phyloP scores from a whole-genome alignment of 257 asterid genomes.

The Forsythia viridissima region DNA sequence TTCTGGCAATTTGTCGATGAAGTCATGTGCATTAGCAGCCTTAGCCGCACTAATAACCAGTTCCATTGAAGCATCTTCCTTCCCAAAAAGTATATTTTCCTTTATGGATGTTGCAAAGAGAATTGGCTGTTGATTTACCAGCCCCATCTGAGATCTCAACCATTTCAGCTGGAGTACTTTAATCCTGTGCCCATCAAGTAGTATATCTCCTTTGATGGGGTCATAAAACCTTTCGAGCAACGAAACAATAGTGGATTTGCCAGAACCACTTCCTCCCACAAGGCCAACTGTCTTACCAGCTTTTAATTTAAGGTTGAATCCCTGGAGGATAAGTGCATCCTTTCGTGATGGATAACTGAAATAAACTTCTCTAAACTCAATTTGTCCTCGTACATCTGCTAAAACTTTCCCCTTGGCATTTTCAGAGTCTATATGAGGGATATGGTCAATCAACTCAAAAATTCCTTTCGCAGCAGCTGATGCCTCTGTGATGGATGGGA shows the following conservation, averaged over 20 bases:
- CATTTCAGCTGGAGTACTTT: conserved; percentile 58
- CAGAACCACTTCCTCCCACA: conserved; percentile 84
- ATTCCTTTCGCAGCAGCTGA: conserved; percentile 48
- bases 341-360: conserved; percentile 74
- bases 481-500: conserved; percentile 57
- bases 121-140: conserved; percentile 78
- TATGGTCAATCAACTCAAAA: conserved; percentile 49
- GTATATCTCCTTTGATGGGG: conserved; percentile 59
- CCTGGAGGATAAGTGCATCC: conserved; percentile 48
- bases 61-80: conserved; percentile 65
- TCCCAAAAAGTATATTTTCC: conserved; percentile 73
- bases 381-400: conserved; percentile 48
- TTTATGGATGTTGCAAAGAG: conserved; percentile 70
- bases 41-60: conserved; percentile 46
- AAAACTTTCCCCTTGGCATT: conserved; percentile 45
- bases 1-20: conserved; percentile 50
- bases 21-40: conserved; percentile 78
- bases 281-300: conserved; percentile 66
- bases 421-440: conserved; percentile 53
- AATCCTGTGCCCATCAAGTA: conserved; percentile 57
- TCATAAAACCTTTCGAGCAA: conserved; percentile 76
- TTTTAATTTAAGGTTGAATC: conserved; percentile 51
- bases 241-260: conserved; percentile 66
- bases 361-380: conserved; percentile 62
- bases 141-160: conserved; percentile 75